Evolutionary conservation across 495 filamentous ascomycete species (phyloP).

Genomic region (Xylaria bambusicola): DNA sequence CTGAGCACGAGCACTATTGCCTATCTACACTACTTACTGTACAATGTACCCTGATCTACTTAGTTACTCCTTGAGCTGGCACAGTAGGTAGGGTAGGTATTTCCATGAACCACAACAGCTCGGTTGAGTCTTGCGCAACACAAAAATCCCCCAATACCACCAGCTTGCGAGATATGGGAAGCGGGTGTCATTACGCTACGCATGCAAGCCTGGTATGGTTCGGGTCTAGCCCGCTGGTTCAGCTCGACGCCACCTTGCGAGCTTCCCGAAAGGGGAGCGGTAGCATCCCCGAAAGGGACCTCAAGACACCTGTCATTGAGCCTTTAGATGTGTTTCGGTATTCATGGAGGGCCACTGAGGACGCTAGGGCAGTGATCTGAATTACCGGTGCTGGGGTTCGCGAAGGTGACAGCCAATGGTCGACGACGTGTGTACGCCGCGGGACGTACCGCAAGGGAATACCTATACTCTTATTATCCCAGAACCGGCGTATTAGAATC

Average conservation of each 20-base stretch:
- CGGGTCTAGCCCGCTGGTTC: slow-evolving; percentile 4
- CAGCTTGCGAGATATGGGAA: background rate
- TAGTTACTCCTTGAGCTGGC: too few relatives aligned
- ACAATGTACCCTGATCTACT: too few relatives aligned
- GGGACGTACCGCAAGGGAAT: background rate
- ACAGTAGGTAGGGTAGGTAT: too few relatives aligned
- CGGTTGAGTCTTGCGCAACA: background rate
- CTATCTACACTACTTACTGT: too few relatives aligned
- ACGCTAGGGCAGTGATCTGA: background rate
- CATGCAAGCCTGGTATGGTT: background rate
- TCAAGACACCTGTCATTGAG: background rate
- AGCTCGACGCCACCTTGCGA: background rate
- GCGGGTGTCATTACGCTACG: slow-evolving; percentile 8
- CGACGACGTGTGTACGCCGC: background rate
- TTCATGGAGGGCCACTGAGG: background rate
- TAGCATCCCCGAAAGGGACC: slow-evolving; percentile 12
- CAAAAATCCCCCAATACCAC: background rate
- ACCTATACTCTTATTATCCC: background rate
- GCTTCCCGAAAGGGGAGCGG: slow-evolving; percentile 10
- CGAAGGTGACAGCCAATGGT: background rate
- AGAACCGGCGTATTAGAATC: background rate
- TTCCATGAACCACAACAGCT: too few relatives aligned
- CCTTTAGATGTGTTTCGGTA: background rate
- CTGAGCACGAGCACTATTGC: too few relatives aligned
- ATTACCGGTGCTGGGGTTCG: background rate